These are phyloP conservation scores for Scenedesmus sp. DNA, from an alignment of 163 green algal species.

Conservation along the genomic window DNA sequence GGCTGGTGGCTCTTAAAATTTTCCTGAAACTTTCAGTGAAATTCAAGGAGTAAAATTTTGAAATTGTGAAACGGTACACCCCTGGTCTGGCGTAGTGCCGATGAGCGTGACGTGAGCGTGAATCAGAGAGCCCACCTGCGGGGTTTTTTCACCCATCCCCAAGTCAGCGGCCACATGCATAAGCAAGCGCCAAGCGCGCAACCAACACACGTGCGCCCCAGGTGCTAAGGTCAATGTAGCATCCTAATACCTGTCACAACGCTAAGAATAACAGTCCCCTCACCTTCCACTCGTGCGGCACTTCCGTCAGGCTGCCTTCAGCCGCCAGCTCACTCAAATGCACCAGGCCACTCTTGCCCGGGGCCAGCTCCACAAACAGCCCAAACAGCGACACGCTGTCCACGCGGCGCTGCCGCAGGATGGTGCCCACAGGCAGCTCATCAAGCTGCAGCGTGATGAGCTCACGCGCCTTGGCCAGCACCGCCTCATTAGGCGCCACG, in stretches of 20 bases:
- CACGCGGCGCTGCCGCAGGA: conserved; percentile 53
- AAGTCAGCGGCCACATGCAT: not conserved
- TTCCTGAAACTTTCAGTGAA: too few relatives aligned
- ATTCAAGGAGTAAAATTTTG: too few relatives aligned
- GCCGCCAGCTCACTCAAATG: conserved; percentile 82
- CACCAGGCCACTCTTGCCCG: conserved; percentile 76
- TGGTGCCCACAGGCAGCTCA: conserved; percentile 35
- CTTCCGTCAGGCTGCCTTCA: not conserved
- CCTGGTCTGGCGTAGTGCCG: too few relatives aligned
- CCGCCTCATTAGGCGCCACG: not conserved
- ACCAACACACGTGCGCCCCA: not conserved
- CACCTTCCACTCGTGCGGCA: conserved; percentile 39
- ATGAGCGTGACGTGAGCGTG: too few relatives aligned
- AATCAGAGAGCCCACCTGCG: too few relatives aligned
- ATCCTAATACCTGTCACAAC: not conserved
- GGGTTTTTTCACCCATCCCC: too few relatives aligned
- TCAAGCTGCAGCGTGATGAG: conserved; percentile 37
- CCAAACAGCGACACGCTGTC: conserved; percentile 72
- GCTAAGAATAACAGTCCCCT: not conserved
- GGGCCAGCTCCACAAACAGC: conserved; percentile 83
- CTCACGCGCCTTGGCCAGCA: not conserved
- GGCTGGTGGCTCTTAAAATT: too few relatives aligned
- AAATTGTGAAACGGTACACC: too few relatives aligned
- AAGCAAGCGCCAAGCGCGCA: not conserved
- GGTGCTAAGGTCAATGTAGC: not conserved